phyloP scores from a whole-genome alignment of 83 land plant species.

The Diphasiastrum complanatum region DNA sequence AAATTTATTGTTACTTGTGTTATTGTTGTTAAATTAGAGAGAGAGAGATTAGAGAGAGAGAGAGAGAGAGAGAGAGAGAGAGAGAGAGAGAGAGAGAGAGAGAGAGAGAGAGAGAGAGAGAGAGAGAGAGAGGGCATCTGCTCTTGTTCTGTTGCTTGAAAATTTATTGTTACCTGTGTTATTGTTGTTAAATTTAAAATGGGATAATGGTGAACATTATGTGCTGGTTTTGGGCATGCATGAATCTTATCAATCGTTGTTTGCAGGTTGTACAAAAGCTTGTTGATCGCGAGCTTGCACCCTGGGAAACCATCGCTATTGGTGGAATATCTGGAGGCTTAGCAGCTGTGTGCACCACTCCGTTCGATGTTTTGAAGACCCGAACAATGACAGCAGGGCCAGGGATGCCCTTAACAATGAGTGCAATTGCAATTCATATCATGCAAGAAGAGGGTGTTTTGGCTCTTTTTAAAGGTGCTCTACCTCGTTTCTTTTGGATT shows the following conservation, averaged over 20 bases:
- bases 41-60: too few relatives aligned
- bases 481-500: conserved; percentile 97
- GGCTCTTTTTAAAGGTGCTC: conserved; percentile 90
- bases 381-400: conserved; percentile 87
- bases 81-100: too few relatives aligned
- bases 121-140: too few relatives aligned
- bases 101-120: too few relatives aligned
- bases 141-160: too few relatives aligned
- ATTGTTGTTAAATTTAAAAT: too few relatives aligned
- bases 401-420: conserved; percentile 59
- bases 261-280: conserved; percentile 54
- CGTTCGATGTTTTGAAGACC: conserved; percentile 98
- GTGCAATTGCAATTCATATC: conserved; percentile 62
- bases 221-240: background rate
- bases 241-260: conserved; percentile 1
- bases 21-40: too few relatives aligned
- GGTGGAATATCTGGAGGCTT: conserved; percentile 94
- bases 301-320: conserved; percentile 80
- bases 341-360: conserved; percentile 86
- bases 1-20: too few relatives aligned
- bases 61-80: too few relatives aligned
- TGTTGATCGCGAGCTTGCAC: conserved; percentile 67
- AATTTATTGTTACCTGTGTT: too few relatives aligned
- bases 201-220: background rate
- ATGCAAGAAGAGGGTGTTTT: conserved; percentile 81